phyloP scores from a whole-genome alignment of 169 alveolate species.

The Nephromyces sp. region DNA sequence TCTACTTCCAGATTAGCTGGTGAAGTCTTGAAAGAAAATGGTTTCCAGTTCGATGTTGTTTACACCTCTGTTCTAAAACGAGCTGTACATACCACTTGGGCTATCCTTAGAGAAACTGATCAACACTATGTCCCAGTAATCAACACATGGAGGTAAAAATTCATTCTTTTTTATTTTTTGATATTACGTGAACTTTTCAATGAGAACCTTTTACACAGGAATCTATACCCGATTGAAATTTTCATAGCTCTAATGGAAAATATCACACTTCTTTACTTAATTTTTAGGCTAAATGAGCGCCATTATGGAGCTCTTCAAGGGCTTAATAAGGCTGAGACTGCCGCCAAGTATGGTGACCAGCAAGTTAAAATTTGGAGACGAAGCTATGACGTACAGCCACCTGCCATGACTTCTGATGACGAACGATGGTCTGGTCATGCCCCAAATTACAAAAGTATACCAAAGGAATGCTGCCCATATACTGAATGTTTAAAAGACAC shows the following conservation, averaged over 20 bases:
- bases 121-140: slow-evolving; percentile 52
- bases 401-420: slow-evolving; percentile 63
- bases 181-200: neutral
- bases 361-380: slow-evolving; percentile 92
- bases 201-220: neutral
- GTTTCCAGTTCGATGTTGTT: slow-evolving; percentile 78
- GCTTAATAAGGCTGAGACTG: slow-evolving; percentile 89
- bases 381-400: slow-evolving; percentile 93
- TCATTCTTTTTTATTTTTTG: neutral
- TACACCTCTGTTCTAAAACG: slow-evolving; percentile 91
- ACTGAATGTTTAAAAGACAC: slow-evolving; percentile 90
- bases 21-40: slow-evolving; percentile 66
- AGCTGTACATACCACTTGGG: slow-evolving; percentile 54
- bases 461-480: slow-evolving; percentile 73
- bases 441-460: slow-evolving; percentile 4
- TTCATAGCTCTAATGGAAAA: neutral
- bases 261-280: neutral
- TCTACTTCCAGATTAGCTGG: slow-evolving; percentile 78
- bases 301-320: slow-evolving; percentile 97
- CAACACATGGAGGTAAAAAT: slow-evolving; percentile 40
- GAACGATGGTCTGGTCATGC: slow-evolving; percentile 15
- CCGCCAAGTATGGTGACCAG: slow-evolving; percentile 89
- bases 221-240: neutral
- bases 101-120: slow-evolving; percentile 49
- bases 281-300: slow-evolving; percentile 83